These are phyloP conservation scores for Neurospora sublineolata DNA, from an alignment of 495 filamentous ascomycete species.

Conservation along the genomic window DNA sequence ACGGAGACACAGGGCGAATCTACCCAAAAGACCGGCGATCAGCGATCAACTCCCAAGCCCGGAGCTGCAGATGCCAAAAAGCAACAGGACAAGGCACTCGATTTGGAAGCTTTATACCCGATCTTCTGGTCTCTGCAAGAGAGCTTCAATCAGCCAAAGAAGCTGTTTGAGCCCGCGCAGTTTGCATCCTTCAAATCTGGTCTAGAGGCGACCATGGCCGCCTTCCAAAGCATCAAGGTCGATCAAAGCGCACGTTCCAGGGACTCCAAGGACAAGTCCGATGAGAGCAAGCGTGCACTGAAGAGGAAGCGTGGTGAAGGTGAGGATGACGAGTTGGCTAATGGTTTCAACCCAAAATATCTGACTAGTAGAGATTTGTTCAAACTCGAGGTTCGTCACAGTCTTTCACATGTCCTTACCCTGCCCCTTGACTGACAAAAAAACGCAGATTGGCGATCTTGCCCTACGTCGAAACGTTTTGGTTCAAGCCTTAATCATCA, in stretches of 20 bases:
- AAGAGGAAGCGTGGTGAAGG: slow-evolving; percentile 61
- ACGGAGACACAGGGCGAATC: slow-evolving; percentile 17
- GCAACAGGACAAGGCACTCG: slow-evolving; percentile 30
- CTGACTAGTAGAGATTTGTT: slow-evolving; percentile 91
- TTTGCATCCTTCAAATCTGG: slow-evolving; percentile 68
- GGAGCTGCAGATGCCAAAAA: slow-evolving; percentile 25
- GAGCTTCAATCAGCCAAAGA: slow-evolving; percentile 81
- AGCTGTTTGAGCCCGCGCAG: slow-evolving; percentile 57
- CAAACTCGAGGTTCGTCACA: slow-evolving; percentile 64
- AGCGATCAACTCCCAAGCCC: slow-evolving; percentile 35
- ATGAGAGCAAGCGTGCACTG: slow-evolving; percentile 48
- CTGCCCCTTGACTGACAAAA: slow-evolving; percentile 8
- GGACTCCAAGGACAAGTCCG: slow-evolving; percentile 36
- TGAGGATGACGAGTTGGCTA: slow-evolving; percentile 48
- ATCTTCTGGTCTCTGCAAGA: slow-evolving; percentile 90
- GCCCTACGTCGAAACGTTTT: slow-evolving; percentile 88
- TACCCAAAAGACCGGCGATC: slow-evolving; percentile 26
- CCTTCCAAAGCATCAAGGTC: slow-evolving; percentile 70
- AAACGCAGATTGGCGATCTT: slow-evolving; percentile 67
- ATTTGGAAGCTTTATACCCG: slow-evolving; percentile 69
- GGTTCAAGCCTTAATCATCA: slow-evolving; percentile 83
- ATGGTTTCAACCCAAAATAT: slow-evolving; percentile 91
- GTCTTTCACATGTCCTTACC: background rate
- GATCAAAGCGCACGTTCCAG: slow-evolving; percentile 36
- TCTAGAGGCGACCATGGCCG: slow-evolving; percentile 63